phyloP scores from a whole-genome alignment of 192 early-diverging fungal species.

The Mortierella antarctica region DNA sequence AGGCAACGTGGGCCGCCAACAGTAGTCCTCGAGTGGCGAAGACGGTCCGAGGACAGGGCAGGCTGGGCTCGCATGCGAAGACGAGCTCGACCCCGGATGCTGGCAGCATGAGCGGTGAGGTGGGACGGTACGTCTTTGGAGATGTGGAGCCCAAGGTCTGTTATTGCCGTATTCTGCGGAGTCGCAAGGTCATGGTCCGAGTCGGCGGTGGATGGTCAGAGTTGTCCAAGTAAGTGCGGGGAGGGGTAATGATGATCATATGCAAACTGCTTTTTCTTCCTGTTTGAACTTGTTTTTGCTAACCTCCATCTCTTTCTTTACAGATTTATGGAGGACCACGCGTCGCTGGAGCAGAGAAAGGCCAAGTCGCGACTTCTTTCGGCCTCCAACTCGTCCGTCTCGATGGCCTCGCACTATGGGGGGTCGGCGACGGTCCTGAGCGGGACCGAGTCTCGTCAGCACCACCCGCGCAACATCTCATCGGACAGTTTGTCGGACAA shows the following conservation, averaged over 20 bases:
- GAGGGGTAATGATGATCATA: not conserved
- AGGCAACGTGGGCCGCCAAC: not conserved
- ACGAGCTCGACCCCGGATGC: conserved; percentile 1
- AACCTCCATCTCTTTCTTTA: not conserved
- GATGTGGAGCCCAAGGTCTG: conserved; percentile 69
- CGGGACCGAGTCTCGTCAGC: conserved; percentile 10
- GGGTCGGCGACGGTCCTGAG: conserved; percentile 22
- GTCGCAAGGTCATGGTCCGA: conserved; percentile 74
- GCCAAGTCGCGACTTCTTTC: conserved; percentile 25
- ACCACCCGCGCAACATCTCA: conserved; percentile 1
- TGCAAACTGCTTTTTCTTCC: not conserved
- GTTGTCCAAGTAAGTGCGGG: conserved; percentile 60
- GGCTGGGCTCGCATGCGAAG: conserved; percentile 4
- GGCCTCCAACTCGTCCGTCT: conserved; percentile 38
- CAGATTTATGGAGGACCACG: conserved; percentile 53
- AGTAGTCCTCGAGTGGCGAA: conserved; percentile 34
- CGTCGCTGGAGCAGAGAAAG: conserved; percentile 48
- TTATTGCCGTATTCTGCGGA: conserved; percentile 71
- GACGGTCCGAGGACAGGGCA: conserved; percentile 34
- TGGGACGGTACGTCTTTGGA: conserved; percentile 74
- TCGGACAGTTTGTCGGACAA: conserved; percentile 32
- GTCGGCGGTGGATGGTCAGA: conserved; percentile 76
- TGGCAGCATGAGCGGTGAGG: conserved; percentile 53
- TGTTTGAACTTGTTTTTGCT: not conserved
- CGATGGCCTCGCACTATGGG: conserved; percentile 28